Percentiles rank a stretch among this genome's conserved stretches.
Evolutionary conservation across 495 filamentous ascomycete species (phyloP).

Genomic region (Daldinia concentrica): DNA sequence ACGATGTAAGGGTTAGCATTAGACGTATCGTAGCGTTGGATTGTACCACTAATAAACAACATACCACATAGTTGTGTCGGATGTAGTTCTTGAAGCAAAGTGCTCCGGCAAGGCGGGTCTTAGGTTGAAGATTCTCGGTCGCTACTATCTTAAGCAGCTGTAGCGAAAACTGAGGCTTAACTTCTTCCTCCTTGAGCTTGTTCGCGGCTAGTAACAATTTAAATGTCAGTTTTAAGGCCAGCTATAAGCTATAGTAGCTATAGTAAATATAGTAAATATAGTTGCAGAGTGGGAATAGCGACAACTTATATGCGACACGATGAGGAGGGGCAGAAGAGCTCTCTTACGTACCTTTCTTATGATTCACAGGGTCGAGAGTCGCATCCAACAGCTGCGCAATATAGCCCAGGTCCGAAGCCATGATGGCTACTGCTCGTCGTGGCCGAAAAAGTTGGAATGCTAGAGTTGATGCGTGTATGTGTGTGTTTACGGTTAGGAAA

Average conservation of each 20-base stretch:
- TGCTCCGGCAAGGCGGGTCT: slow-evolving; percentile 87
- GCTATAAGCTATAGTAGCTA: neutral
- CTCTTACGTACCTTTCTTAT: slow-evolving; percentile 79
- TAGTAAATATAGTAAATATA: neutral
- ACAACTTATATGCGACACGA: neutral
- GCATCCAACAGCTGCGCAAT: slow-evolving; percentile 83
- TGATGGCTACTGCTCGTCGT: slow-evolving; percentile 54
- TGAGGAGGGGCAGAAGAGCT: slow-evolving; percentile 15
- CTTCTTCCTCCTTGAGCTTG: slow-evolving; percentile 76
- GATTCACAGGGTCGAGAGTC: slow-evolving; percentile 83
- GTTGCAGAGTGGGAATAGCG: slow-evolving; percentile 14
- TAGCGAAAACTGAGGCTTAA: slow-evolving; percentile 85
- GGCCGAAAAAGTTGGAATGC: slow-evolving; percentile 1
- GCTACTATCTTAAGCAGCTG: slow-evolving; percentile 88
- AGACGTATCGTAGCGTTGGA: neutral
- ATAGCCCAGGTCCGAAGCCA: slow-evolving; percentile 77
- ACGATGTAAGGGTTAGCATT: slow-evolving; percentile 20
- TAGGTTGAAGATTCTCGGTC: slow-evolving; percentile 69
- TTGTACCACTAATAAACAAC: slow-evolving; percentile 33
- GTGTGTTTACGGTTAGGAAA: neutral
- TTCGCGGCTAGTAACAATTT: slow-evolving; percentile 70
- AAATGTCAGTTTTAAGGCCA: slow-evolving; percentile 8
- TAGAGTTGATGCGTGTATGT: neutral
- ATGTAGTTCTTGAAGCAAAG: slow-evolving; percentile 99
- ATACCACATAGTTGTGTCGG: slow-evolving; percentile 83